Percentiles rank a stretch among this genome's conserved stretches.
phyloP scores from a whole-genome alignment of 2,329 filamentous ascomycete species.

The Fusarium algeriense region DNA sequence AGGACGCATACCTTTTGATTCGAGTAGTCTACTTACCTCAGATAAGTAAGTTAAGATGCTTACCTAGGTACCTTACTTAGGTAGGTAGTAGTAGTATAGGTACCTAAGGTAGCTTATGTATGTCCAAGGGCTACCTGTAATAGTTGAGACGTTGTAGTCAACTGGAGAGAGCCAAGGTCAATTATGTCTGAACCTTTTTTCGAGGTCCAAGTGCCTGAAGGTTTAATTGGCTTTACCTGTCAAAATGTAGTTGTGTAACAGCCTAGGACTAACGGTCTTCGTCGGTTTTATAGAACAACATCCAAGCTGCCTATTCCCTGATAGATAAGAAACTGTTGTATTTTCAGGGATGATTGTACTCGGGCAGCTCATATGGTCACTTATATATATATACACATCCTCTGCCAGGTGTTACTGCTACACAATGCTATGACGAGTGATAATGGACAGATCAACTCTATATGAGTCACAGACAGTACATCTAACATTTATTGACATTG shows the following conservation, averaged over 20 bases:
- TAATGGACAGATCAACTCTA: background rate
- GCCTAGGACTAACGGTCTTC: background rate
- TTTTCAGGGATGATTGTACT: background rate
- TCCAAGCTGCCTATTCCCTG: background rate
- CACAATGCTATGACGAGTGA: background rate
- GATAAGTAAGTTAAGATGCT: too few species aligned
- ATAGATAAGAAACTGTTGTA: background rate
- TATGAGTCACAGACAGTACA: background rate
- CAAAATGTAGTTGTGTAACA: background rate
- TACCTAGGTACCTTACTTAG: too few species aligned
- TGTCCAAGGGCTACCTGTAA: background rate
- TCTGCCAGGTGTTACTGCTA: background rate
- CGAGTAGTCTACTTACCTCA: background rate
- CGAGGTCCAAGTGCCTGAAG: background rate
- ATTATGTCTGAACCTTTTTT: background rate
- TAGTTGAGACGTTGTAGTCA: background rate
- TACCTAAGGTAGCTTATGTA: too few species aligned
- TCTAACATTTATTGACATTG: background rate
- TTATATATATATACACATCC: background rate
- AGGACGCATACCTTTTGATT: background rate
- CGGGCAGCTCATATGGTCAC: background rate
- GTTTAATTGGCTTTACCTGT: background rate
- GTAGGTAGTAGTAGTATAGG: too few species aligned
- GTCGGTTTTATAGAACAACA: background rate
- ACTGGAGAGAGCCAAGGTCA: background rate